These are phyloP conservation scores for Rhodotorula sp. DNA, from an alignment of 1,284 basidiomycete genomes.

Conservation along the genomic window DNA sequence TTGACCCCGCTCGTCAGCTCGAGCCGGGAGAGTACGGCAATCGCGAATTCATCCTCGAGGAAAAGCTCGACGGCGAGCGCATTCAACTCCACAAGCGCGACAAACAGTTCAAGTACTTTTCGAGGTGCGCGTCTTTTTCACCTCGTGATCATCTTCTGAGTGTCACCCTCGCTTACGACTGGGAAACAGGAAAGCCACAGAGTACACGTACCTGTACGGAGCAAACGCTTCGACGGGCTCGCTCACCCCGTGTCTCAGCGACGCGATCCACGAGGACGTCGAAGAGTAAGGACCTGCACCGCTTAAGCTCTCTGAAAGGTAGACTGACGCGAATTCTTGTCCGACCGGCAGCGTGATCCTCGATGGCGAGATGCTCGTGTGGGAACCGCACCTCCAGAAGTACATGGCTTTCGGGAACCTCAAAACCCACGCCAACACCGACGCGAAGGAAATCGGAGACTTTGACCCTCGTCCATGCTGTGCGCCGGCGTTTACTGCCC, in stretches of 20 bases:
- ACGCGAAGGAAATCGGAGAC: constrained; percentile 7
- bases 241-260: constrained; percentile 76
- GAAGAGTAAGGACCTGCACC: constrained; percentile 62
- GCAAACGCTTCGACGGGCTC: constrained; percentile 59
- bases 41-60: constrained; percentile 80
- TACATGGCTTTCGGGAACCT: constrained; percentile 86
- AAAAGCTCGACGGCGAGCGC: constrained; percentile 91
- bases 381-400: constrained; percentile 81
- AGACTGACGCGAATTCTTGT: background rate
- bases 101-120: constrained; percentile 85
- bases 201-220: constrained; percentile 90
- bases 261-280: constrained; percentile 69
- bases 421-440: constrained; percentile 72
- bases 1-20: constrained; percentile 51
- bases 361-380: constrained; percentile 95
- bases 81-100: constrained; percentile 90
- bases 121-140: constrained; percentile 57
- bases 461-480: constrained; percentile 74
- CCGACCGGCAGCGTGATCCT: constrained; percentile 67
- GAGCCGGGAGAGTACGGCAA: constrained; percentile 43
- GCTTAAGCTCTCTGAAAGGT: background rate
- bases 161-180: background rate
- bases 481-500: constrained; percentile 47
- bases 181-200: constrained; percentile 77
- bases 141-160: background rate